Evolutionary conservation across 352 stramenopile genomes (phyloP), one percentile per base, ranked within the genome.

Genomic region (Phytophthora pistaciae): DNA sequence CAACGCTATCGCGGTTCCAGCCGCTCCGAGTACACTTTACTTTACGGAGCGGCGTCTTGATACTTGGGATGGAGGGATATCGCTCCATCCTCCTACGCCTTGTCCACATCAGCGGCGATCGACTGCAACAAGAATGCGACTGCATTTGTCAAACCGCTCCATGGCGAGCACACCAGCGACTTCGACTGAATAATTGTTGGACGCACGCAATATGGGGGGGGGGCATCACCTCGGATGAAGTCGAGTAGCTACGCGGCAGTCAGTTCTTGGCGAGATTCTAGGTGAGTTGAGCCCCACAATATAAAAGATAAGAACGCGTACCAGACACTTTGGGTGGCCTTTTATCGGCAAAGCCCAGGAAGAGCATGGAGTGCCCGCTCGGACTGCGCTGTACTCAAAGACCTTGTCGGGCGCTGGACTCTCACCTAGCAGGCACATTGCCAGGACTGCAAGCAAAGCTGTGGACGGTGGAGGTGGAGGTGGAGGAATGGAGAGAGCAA

Each of bases 401-500:
- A 36, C 29, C 44, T 29, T 29, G 21, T 14, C 14, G 33, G 38
- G 23, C 23, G 18, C 62, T 57, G 62, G 62, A 64, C 62, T 64
- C 29, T 33, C 31, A 68, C 36, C 60, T 61, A 54, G 61, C 21
- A 67, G 52, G 33, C 40, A 40, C 62, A 58, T 58, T 52, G 54
- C 27, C 63, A 69, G 63, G 55, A 57, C 63, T 58, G 21, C 27
- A 42, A 62, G 53, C 8, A 36, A 36, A 36, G 8, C 31, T 62
- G 62, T 50, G 42, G 50, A 25, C 16, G 25, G 9, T 40, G 10
- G 3, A 20, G 58, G 9, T 40, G 10, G 3, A 20, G 58, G 27
- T 13, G 18, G 50, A 42, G 52, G 0, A 46, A n/a, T 18, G 20
- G 61, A 56, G 61, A 49, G 33, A 57, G 44, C 58, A 66, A 66